phyloP scores from a whole-genome alignment of 2,329 filamentous ascomycete genomes.

The Penicillium sp. region DNA sequence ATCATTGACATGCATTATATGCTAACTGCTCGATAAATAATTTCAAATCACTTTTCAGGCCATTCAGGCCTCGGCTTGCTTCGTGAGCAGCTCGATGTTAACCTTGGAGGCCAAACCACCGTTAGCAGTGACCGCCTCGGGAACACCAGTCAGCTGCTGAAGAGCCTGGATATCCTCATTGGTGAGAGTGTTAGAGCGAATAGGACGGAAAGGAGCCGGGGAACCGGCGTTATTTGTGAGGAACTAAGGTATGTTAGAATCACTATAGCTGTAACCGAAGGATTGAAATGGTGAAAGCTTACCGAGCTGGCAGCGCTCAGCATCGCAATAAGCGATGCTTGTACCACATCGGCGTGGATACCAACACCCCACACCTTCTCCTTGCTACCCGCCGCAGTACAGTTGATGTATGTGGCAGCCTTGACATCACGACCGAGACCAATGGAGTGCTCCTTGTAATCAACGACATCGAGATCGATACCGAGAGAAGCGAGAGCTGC shows the following conservation, averaged over 20 bases:
- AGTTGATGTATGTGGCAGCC: conserved; percentile 95
- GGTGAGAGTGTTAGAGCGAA: conserved; percentile 53
- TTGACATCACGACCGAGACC: conserved; percentile 75
- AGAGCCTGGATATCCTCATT: conserved; percentile 46
- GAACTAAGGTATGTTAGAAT: conserved; percentile 56
- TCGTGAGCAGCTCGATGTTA: conserved; percentile 40
- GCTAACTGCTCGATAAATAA: conserved; percentile 3
- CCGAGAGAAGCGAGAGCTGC: conserved; percentile 76
- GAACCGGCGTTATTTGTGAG: conserved; percentile 68
- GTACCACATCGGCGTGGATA: conserved; percentile 88
- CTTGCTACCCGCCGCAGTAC: conserved; percentile 65
- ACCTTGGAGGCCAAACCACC: conserved; percentile 32
- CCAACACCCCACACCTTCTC: conserved; percentile 48
- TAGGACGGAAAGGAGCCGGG: conserved; percentile 62
- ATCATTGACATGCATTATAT: conserved; percentile 13
- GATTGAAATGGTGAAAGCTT: conserved; percentile 40
- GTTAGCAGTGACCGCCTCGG: conserved; percentile 24
- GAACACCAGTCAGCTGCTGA: conserved; percentile 37
- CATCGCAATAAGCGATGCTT: conserved; percentile 82
- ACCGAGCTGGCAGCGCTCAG: conserved; percentile 83
- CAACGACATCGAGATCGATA: conserved; percentile 83
- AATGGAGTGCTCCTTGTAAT: conserved; percentile 96
- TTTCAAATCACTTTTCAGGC: conserved; percentile 11
- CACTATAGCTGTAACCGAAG: not conserved
- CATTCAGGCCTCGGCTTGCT: conserved; percentile 36